These are phyloP conservation scores for Cladosporium sp. DNA, from an alignment of 2,329 filamentous ascomycete genomes.

Conservation along the genomic window DNA sequence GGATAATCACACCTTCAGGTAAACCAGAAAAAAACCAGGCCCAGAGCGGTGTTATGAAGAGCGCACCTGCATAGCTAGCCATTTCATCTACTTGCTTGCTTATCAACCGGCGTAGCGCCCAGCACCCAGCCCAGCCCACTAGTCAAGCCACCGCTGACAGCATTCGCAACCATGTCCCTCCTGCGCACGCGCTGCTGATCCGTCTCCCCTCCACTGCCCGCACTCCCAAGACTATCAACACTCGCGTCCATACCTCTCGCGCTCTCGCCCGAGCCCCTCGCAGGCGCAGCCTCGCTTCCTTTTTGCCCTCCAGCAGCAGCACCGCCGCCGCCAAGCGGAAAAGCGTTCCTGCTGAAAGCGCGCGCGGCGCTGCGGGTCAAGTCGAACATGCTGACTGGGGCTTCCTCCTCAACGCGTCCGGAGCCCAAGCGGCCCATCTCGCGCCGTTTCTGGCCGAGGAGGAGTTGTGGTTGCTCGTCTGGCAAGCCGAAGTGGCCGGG, in stretches of 20 bases:
- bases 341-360: constrained; percentile 39
- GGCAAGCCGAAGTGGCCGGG: constrained; percentile 48
- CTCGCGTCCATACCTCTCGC: constrained; percentile 24
- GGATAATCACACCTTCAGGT: not conserved
- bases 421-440: constrained; percentile 36
- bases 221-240: constrained; percentile 25
- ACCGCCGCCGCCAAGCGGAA: constrained; percentile 12
- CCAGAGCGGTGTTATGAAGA: not conserved
- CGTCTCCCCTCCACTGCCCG: constrained; percentile 22
- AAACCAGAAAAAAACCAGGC: not conserved
- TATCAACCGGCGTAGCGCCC: constrained; percentile 44
- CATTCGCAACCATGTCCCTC: constrained; percentile 69
- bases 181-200: constrained; percentile 56
- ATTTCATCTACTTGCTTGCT: not conserved
- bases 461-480: constrained; percentile 35
- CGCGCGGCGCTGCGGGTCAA: constrained; percentile 52
- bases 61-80: not conserved
- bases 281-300: constrained; percentile 23
- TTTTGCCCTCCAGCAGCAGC: constrained; percentile 25
- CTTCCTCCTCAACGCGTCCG: constrained; percentile 45
- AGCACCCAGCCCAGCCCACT: constrained; percentile 66
- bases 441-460: constrained; percentile 42
- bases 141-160: constrained; percentile 62
- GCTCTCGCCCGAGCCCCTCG: constrained; percentile 17
- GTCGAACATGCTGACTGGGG: constrained; percentile 56